A percentile compares a stretch with the other conserved stretches of the same genome.
phyloP scores from a whole-genome alignment of 2,329 filamentous ascomycete species.

The Sphaceloma murrayae region DNA sequence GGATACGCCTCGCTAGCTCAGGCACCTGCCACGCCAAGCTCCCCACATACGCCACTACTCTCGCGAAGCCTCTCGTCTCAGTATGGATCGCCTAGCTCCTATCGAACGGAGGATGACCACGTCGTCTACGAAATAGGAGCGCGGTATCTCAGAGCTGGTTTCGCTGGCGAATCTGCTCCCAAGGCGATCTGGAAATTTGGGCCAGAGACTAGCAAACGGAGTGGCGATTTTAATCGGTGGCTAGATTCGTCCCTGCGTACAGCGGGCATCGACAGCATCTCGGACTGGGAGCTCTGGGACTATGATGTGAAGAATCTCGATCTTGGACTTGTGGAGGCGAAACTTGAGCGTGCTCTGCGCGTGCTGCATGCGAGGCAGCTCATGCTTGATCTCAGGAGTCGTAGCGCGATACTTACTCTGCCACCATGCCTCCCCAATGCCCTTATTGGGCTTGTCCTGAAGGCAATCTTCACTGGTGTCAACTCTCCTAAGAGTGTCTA shows the following conservation, averaged over 20 bases:
- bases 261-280: conserved; percentile 49
- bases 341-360: conserved; percentile 70
- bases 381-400: conserved; percentile 53
- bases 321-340: conserved; percentile 72
- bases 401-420: conserved; percentile 64
- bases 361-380: conserved; percentile 73
- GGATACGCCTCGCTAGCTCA: conserved; percentile 24
- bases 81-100: conserved; percentile 49
- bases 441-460: conserved; percentile 63
- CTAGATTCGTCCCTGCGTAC: conserved; percentile 43
- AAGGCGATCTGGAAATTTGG: conserved; percentile 62
- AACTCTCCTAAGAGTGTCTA: conserved; percentile 74
- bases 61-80: conserved; percentile 50
- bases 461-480: conserved; percentile 58
- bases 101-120: conserved; percentile 61
- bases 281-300: conserved; percentile 65
- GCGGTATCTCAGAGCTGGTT: conserved; percentile 69
- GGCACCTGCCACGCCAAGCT: conserved; percentile 46
- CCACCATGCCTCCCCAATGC: conserved; percentile 70
- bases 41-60: conserved; percentile 49
- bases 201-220: conserved; percentile 64
- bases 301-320: conserved; percentile 65
- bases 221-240: conserved; percentile 73
- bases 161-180: conserved; percentile 72
- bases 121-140: conserved; percentile 76